Base-by-base conservation (phyloP, 139 green algal species). In the Zygnema circumcarinatum region DNA sequence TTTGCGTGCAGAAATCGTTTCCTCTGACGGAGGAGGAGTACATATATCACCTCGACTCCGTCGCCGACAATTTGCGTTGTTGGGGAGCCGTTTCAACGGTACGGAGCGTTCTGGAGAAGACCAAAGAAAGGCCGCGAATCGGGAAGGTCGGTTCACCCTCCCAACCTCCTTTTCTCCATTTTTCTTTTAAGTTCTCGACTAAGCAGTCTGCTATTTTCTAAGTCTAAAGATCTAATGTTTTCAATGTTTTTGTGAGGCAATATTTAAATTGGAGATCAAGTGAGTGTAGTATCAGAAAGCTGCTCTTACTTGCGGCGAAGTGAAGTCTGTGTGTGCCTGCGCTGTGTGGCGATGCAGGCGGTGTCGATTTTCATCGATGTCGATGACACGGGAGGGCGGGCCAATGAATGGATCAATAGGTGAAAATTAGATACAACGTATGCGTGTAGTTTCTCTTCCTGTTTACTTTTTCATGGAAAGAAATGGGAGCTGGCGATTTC, bases 11-110 rank as follows among this genome's bases (percentile, higher is more conserved):
- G 82, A 67, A 40, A 36, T 88, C 84, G 2, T 89, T 89, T 32
- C 84, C 84, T 0, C 31, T 89, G 79, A 88, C 84, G 2, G 82
- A 89, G 79, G 76, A 88, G 31, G 84, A 89, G 79, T 89, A 89
- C 52, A 83, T 89, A 21, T 54, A 79, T n/a, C 47, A 36, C 3
- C 84, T 89, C 2, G 84, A 89, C 53, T 38, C 39, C 41, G 36
- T 89, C 7, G 76, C 84, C 52, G 76, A 76, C n/a, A 80, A 67
- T 1, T n/a, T 89, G 78, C 83, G 84, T 20, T 36, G 32, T 16
- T 88, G 76, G 84, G 84, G 84, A 11, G 84, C 84, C 29, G 84
- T 89, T 29, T 52, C 31, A 21, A 25, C 42, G n/a, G 78, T 89
- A 21, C 47, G 53, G 33, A 41, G 68, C 31, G 21, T 25, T 25